Conservation (phyloP, 139 green algal species). For the Micromonas commoda region DNA sequence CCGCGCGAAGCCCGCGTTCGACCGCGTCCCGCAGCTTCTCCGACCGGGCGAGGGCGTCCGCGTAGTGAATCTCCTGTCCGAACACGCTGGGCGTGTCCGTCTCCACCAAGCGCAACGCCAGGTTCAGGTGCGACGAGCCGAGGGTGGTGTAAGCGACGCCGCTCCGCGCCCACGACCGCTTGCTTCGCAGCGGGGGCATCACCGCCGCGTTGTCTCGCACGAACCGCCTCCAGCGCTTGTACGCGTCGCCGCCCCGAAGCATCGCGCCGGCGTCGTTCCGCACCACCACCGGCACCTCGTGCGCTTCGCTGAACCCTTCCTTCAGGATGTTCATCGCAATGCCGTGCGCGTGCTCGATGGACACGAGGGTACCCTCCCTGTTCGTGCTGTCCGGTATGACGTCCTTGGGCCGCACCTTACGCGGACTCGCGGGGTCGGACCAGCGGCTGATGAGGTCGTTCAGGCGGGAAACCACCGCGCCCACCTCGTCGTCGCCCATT, state of each 20-base stretch:
- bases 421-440: too few species aligned
- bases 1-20: background rate
- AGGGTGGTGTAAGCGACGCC: background rate
- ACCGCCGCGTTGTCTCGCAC: background rate
- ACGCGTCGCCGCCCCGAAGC: background rate
- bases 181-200: background rate
- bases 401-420: background rate
- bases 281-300: constrained; percentile 2
- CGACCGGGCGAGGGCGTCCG: background rate
- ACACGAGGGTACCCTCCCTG: background rate
- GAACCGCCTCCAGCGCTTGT: background rate
- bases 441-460: too few species aligned
- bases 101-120: background rate
- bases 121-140: background rate
- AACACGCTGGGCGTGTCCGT: background rate
- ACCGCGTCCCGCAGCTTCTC: background rate
- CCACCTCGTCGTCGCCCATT: too few species aligned
- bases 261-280: background rate
- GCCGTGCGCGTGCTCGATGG: background rate
- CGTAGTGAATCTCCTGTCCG: background rate
- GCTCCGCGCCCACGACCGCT: too few species aligned
- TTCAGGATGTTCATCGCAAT: background rate
- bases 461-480: too few species aligned
- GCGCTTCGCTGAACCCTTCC: background rate
- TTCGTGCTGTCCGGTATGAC: background rate